phyloP scores from a whole-genome alignment of 352 stramenopile genomes.

The Peronospora farinosa region DNA sequence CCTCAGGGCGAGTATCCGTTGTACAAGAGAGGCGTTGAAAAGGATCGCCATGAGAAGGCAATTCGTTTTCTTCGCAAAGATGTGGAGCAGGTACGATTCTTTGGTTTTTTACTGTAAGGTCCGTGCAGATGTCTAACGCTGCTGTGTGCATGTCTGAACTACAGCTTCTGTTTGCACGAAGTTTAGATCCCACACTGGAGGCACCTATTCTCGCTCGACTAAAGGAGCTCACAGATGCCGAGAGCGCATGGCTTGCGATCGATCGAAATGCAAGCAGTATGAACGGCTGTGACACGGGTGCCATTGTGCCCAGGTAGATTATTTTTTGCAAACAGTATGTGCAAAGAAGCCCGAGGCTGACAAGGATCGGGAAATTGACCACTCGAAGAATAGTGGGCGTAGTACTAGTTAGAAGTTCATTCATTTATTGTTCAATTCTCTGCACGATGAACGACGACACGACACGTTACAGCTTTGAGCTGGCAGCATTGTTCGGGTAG shows the following conservation, averaged over 20 bases:
- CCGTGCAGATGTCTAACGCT: slow-evolving; percentile 1
- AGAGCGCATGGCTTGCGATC: slow-evolving; percentile 57
- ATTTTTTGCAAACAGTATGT: slow-evolving; percentile 12
- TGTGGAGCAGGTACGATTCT: slow-evolving; percentile 64
- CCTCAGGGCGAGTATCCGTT: slow-evolving; percentile 72
- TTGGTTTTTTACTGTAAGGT: slow-evolving; percentile 1
- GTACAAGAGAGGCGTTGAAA: slow-evolving; percentile 73
- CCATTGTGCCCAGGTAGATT: slow-evolving; percentile 39
- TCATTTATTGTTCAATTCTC: background rate
- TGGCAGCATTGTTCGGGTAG: slow-evolving; percentile 32
- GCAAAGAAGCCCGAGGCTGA: slow-evolving; percentile 12
- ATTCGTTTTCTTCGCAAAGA: slow-evolving; percentile 75
- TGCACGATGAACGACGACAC: background rate
- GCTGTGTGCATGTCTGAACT: slow-evolving; percentile 8
- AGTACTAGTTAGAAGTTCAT: slow-evolving; percentile 32
- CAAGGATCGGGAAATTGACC: slow-evolving; percentile 13
- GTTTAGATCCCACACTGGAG: slow-evolving; percentile 62
- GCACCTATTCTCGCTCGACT: slow-evolving; percentile 55
- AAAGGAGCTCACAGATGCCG: slow-evolving; percentile 61
- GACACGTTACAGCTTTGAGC: slow-evolving; percentile 41
- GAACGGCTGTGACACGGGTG: slow-evolving; percentile 19
- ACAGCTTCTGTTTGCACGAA: slow-evolving; percentile 70
- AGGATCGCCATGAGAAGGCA: slow-evolving; percentile 69
- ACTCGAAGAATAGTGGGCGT: slow-evolving; percentile 17
- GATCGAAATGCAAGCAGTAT: slow-evolving; percentile 42